Evolutionary conservation across 164 flowering plant genomes (phyloP).

Genomic region (Chimonanthus praecox): DNA sequence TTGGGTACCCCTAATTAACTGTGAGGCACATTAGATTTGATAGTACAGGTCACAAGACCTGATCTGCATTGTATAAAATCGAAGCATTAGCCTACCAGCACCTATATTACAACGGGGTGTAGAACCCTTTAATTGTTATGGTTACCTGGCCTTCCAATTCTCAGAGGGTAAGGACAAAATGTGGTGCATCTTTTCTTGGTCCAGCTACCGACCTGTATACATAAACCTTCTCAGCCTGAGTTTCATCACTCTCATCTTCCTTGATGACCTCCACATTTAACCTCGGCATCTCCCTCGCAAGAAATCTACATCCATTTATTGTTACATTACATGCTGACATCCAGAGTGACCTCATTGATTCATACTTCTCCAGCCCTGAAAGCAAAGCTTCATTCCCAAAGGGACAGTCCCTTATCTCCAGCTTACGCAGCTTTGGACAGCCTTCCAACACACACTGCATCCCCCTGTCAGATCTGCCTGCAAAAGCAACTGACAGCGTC

Average conservation of each 20-base stretch:
- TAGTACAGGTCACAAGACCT: neutral
- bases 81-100: neutral
- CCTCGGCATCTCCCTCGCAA: constrained; percentile 66
- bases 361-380: constrained; percentile 56
- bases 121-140: neutral
- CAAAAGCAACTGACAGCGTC: constrained; percentile 81
- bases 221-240: constrained; percentile 58
- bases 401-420: constrained; percentile 83
- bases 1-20: too few relatives aligned
- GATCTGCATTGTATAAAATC: neutral
- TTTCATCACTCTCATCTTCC: constrained; percentile 54
- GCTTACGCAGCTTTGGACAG: constrained; percentile 64
- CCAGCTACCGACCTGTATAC: constrained; percentile 81
- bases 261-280: constrained; percentile 80
- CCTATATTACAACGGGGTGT: neutral
- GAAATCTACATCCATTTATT: constrained; percentile 44
- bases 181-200: constrained; percentile 65
- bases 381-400: constrained; percentile 72
- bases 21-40: neutral
- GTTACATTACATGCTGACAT: constrained; percentile 80
- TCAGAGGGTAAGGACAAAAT: constrained; percentile 66
- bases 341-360: constrained; percentile 84
- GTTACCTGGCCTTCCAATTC: constrained; percentile 1
- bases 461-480: constrained; percentile 64
- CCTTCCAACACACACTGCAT: constrained; percentile 67